Evolutionary conservation across 805 yeast species (phyloP).

Genomic region (Ogataea methanolica): DNA sequence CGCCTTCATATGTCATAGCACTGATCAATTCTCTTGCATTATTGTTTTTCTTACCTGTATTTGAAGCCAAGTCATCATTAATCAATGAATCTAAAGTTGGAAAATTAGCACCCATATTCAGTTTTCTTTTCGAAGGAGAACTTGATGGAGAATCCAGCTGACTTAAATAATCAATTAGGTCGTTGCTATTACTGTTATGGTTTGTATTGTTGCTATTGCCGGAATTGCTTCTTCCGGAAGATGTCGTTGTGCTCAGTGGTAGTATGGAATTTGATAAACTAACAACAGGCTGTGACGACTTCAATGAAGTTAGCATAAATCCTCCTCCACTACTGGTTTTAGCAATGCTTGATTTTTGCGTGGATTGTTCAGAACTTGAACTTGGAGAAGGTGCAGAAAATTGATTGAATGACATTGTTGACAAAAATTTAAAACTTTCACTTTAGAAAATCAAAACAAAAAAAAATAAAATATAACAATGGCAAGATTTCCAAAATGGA

Average conservation of each 20-base stretch:
- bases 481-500: too few species aligned
- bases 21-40: conserved; percentile 13
- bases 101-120: neutral
- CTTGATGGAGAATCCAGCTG: conserved; percentile 12
- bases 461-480: too few species aligned
- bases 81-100: conserved; percentile 13
- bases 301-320: conserved; percentile 18
- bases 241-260: conserved; percentile 7
- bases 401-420: conserved; percentile 2
- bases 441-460: too few species aligned
- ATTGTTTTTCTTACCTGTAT: neutral
- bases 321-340: conserved; percentile 4
- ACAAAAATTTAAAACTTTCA: too few species aligned
- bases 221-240: neutral
- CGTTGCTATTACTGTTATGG: conserved; percentile 6
- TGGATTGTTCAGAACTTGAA: too few species aligned
- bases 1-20: conserved; percentile 22
- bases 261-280: conserved; percentile 14
- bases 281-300: conserved; percentile 20
- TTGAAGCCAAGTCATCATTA: neutral
- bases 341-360: too few species aligned
- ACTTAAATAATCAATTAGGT: conserved; percentile 16
- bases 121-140: neutral
- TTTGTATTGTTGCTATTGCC: neutral
- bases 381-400: neutral